Base-by-base conservation (phyloP, 2,329 filamentous ascomycete species). In the Helicocarpus griseus region DNA sequence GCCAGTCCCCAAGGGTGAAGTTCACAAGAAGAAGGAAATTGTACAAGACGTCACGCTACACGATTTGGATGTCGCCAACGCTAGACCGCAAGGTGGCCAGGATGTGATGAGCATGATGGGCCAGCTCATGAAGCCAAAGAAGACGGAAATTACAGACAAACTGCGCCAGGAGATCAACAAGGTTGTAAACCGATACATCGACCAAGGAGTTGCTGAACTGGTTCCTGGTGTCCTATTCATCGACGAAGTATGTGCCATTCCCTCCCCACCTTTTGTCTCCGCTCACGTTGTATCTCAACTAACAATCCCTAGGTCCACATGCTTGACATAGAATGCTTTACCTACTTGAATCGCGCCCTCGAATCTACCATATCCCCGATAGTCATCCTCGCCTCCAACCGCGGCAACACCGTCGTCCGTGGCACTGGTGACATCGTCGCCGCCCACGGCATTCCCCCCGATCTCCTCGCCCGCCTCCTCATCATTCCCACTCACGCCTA, bases 51-150 rank as follows among this genome's bases (percentile, higher is more conserved):
- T 98, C 56, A 96, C 93, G 43, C 79, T 98, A 57, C 93, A 98
- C 70, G 93, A 98, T 66, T 77, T 98, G 52, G 93, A 98, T 65
- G 86, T 97, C 56, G 93, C 93, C 58, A 98, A 98, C 64, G 87
- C 93, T 13, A 79, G 91, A 63, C 93, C 93, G 4, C 89, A 97
- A 74, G 93, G 93, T 49, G 93, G 93, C 41, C 93, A 98, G 76
- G 93, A 98, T 69, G 95, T 98, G 59, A 97, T 98, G 90, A 96
- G 90, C 75, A 97, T 98, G 93, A 97, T 98, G 91, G 93, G 93
- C 63, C 93, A 98, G 72, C 75, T 98, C 65, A 96, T 97, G 89
- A 97, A 97, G 79, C 93, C 93, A 56, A 94, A 94, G 77, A 96
- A 96, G 83, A 98, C 93, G 5, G 93, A 98, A 70, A 97, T 98